Evolutionary conservation across 495 filamentous ascomycete species (phyloP).

Genomic region (Tuber umbilicatum): DNA sequence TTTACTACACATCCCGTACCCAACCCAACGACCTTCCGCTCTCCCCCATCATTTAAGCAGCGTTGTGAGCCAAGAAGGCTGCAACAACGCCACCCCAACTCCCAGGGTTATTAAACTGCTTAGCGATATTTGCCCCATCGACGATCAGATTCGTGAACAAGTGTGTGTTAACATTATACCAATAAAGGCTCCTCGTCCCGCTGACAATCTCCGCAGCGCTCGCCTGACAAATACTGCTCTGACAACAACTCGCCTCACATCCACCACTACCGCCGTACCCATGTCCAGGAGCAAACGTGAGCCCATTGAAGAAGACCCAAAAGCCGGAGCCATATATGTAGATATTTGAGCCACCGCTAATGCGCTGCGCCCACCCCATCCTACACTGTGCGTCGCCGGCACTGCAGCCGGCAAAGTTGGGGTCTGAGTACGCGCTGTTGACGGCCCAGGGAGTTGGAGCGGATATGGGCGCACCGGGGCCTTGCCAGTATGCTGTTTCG

Average conservation of each 20-base stretch:
- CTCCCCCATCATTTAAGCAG: conserved; percentile 1
- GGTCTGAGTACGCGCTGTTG: conserved; percentile 50
- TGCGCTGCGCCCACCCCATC: conserved; percentile 60
- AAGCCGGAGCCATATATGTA: conserved; percentile 64
- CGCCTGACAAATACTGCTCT: conserved; percentile 14
- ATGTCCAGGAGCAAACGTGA: conserved; percentile 22
- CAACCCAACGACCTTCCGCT: neutral
- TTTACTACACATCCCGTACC: neutral
- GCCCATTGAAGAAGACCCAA: conserved; percentile 65
- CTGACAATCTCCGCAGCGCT: conserved; percentile 18
- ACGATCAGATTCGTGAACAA: conserved; percentile 30
- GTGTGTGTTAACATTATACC: conserved; percentile 37
- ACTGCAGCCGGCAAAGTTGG: conserved; percentile 50
- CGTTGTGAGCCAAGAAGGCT: conserved; percentile 34
- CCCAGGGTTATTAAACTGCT: conserved; percentile 46
- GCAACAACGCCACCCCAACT: conserved; percentile 56
- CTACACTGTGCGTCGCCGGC: conserved; percentile 49
- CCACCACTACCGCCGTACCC: conserved; percentile 30
- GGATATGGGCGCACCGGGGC: conserved; percentile 37
- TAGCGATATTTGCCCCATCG: conserved; percentile 21
- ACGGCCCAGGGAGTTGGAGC: conserved; percentile 40
- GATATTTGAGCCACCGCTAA: conserved; percentile 55
- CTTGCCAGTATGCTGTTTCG: conserved; percentile 58
- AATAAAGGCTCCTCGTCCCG: conserved; percentile 25
- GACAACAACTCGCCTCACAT: conserved; percentile 44